These are phyloP conservation scores for Plectosphaerella plurivora DNA, from an alignment of 2,329 filamentous ascomycete species.

Conservation along the genomic window DNA sequence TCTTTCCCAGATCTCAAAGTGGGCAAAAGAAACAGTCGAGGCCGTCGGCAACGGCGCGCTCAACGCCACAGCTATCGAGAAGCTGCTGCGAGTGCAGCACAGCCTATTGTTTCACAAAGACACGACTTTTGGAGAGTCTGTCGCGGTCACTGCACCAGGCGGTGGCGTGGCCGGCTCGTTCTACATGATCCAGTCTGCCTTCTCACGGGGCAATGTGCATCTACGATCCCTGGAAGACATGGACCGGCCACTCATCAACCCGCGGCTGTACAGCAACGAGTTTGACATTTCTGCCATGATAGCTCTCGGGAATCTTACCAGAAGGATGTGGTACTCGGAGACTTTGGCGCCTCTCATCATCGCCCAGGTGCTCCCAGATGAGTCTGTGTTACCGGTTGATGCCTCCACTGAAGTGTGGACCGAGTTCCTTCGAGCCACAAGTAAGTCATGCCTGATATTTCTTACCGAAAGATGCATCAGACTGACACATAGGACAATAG, in stretches of 20 bases:
- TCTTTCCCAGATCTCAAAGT: slow-evolving; percentile 18
- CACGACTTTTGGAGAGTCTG: slow-evolving; percentile 39
- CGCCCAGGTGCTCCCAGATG: slow-evolving; percentile 13
- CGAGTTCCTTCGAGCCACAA: slow-evolving; percentile 11
- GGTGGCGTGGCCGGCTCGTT: slow-evolving; percentile 25
- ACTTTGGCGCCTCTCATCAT: slow-evolving; percentile 20
- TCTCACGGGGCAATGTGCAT: slow-evolving; percentile 35
- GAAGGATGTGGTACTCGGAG: slow-evolving; percentile 18
- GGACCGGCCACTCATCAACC: slow-evolving; percentile 29
- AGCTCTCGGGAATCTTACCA: slow-evolving; percentile 20
- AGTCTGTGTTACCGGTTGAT: slow-evolving; percentile 18
- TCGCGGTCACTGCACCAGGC: slow-evolving; percentile 7
- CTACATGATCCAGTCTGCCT: slow-evolving; percentile 31
- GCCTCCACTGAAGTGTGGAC: slow-evolving; percentile 24
- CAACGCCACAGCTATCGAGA: slow-evolving; percentile 26
- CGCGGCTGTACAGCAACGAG: slow-evolving; percentile 28
- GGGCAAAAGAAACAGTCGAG: slow-evolving; percentile 21
- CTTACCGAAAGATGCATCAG: no score
- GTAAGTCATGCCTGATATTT: slow-evolving; percentile 4
- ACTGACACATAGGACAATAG: no score
- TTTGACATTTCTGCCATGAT: slow-evolving; percentile 27
- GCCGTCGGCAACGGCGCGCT: slow-evolving; percentile 21
- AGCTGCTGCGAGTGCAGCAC: slow-evolving; percentile 38
- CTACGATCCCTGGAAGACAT: slow-evolving; percentile 23
- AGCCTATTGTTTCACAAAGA: slow-evolving; percentile 40